A percentile compares a stretch with the other conserved stretches of the same genome.
These are phyloP conservation scores for Amauroascus niger DNA, from an alignment of 2,329 filamentous ascomycete species.

Conservation along the genomic window DNA sequence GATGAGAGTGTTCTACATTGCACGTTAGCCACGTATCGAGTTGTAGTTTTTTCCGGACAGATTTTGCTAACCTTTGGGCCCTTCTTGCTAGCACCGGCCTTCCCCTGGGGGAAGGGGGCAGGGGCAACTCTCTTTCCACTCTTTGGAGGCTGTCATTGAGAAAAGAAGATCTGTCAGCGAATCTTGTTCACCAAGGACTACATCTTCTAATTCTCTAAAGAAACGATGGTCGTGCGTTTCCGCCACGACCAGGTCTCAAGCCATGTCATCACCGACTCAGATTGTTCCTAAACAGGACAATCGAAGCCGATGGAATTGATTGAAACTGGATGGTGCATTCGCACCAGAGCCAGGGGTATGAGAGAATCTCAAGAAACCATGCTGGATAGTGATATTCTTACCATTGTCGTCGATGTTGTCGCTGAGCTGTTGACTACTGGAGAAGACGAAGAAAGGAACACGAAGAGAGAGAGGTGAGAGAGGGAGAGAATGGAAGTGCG, in stretches of 20 bases:
- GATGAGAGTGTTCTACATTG: conserved; percentile 83
- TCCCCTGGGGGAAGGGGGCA: conserved; percentile 90
- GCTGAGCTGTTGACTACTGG: conserved; percentile 41
- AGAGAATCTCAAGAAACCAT: conserved; percentile 18
- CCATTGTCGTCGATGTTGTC: conserved; percentile 50
- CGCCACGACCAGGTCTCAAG: conserved; percentile 45
- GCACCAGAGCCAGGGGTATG: conserved; percentile 1
- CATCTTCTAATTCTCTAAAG: conserved; percentile 90
- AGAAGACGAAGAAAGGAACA: conserved; percentile 23
- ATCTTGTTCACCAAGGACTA: conserved; percentile 61
- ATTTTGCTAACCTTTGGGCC: conserved; percentile 63
- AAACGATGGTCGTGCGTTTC: conserved; percentile 51
- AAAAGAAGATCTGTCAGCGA: conserved; percentile 97
- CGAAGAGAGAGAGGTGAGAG: conserved; percentile 12
- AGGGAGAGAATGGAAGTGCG: too few species aligned
- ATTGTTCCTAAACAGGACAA: not conserved
- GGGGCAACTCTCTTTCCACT: conserved; percentile 92
- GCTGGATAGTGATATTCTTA: conserved; percentile 47
- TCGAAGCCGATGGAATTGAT: conserved; percentile 33
- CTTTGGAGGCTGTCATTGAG: conserved; percentile 99
- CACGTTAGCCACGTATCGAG: conserved; percentile 12
- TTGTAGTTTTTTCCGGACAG: conserved; percentile 6
- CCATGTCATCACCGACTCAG: conserved; percentile 39
- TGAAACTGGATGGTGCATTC: conserved; percentile 22
- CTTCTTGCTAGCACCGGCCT: conserved; percentile 84